Conservation (phyloP, 169 alveolate species). For the Perkinsus olseni region DNA sequence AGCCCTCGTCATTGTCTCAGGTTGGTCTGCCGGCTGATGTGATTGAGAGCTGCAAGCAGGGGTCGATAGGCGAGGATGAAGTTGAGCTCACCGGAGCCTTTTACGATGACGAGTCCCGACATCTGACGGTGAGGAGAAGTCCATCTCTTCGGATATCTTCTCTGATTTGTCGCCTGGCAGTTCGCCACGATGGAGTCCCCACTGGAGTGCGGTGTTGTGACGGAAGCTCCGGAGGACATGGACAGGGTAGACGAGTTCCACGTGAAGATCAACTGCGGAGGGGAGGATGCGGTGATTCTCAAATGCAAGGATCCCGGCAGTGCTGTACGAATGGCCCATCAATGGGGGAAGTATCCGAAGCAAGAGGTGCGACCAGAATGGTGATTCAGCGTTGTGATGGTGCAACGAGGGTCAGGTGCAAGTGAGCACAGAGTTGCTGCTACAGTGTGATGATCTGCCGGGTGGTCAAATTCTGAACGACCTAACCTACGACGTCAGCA, state of each 20-base stretch:
- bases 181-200: background rate
- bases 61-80: background rate
- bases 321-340: background rate
- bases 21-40: background rate
- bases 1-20: background rate
- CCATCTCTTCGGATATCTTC: background rate
- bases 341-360: background rate
- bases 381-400: background rate
- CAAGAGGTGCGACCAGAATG: background rate
- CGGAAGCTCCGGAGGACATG: background rate
- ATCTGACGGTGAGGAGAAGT: background rate
- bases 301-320: background rate
- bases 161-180: background rate
- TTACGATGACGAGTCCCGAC: background rate
- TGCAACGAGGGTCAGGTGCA: background rate
- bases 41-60: background rate
- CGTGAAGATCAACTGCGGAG: background rate
- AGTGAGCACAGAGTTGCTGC: background rate
- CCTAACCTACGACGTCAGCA: background rate
- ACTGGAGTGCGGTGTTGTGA: background rate
- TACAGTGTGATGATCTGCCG: background rate
- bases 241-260: background rate
- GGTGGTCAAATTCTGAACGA: background rate
- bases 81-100: background rate
- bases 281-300: background rate